Evolutionary conservation across 768 basidiomycete genomes (phyloP).

Genomic region (Termitomyces sp.): DNA sequence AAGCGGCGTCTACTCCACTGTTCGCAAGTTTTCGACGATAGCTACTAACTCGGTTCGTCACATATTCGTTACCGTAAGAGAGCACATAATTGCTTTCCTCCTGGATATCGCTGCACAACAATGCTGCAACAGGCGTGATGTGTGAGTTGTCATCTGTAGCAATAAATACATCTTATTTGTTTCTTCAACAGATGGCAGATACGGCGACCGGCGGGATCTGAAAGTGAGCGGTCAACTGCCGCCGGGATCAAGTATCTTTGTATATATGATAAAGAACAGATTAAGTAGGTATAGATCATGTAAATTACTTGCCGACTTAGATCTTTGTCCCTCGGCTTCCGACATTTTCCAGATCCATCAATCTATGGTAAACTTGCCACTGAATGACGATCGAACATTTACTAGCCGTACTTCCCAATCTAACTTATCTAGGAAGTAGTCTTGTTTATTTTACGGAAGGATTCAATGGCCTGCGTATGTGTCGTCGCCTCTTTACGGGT

Average conservation of each 20-base stretch:
- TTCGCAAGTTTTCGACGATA: not conserved
- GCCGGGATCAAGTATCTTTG: not conserved
- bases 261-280: not conserved
- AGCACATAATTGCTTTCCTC: not conserved
- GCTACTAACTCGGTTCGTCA: not conserved
- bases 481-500: too few species aligned
- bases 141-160: not conserved
- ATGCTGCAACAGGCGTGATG: not conserved
- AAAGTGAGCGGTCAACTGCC: slow-evolving; percentile 1
- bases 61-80: not conserved
- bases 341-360: not conserved
- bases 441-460: not conserved
- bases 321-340: not conserved
- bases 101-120: not conserved
- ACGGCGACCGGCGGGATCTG: slow-evolving; percentile 10
- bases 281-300: not conserved
- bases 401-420: not conserved
- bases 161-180: slow-evolving; percentile 1
- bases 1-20: not conserved
- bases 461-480: not conserved
- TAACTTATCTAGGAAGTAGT: too few species aligned
- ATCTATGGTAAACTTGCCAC: not conserved
- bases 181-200: not conserved
- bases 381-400: not conserved
- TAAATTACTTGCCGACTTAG: not conserved